Percentiles rank a stretch among this genome's conserved stretches.
These are phyloP conservation scores for Fusarium nelsonii DNA, from an alignment of 2,329 filamentous ascomycete genomes.

Conservation along the genomic window DNA sequence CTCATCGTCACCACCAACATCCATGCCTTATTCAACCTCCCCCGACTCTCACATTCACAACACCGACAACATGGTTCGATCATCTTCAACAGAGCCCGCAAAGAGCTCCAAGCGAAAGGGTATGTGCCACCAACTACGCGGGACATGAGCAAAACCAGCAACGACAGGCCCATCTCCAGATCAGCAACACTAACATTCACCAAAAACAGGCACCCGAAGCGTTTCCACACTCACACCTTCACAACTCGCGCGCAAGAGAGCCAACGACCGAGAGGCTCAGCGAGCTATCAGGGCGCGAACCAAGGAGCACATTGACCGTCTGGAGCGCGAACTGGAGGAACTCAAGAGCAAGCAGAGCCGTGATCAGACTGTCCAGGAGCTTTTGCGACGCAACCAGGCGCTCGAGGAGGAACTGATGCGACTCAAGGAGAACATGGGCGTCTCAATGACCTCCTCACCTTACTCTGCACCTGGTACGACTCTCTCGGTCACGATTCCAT, in stretches of 20 bases:
- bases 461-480: slow-evolving; percentile 58
- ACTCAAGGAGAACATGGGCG: slow-evolving; percentile 60
- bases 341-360: slow-evolving; percentile 66
- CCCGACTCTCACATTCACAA: slow-evolving; percentile 25
- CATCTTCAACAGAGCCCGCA: slow-evolving; percentile 58
- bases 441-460: slow-evolving; percentile 56
- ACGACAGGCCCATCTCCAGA: slow-evolving; percentile 4
- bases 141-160: slow-evolving; percentile 8
- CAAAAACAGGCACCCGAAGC: slow-evolving; percentile 70
- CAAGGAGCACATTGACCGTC: slow-evolving; percentile 83
- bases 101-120: slow-evolving; percentile 62
- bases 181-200: slow-evolving; percentile 27
- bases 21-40: slow-evolving; percentile 32
- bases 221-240: slow-evolving; percentile 90
- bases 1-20: slow-evolving; percentile 18
- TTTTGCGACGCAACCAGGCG: slow-evolving; percentile 64
- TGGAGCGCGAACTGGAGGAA: slow-evolving; percentile 81
- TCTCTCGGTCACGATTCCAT: slow-evolving; percentile 14
- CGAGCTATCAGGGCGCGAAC: slow-evolving; percentile 88
- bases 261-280: slow-evolving; percentile 92
- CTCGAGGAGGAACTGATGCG: slow-evolving; percentile 66
- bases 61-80: slow-evolving; percentile 54
- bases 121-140: slow-evolving; percentile 45
- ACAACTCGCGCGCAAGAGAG: slow-evolving; percentile 89
- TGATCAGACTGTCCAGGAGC: slow-evolving; percentile 64